These are phyloP conservation scores for Nicotiana noctiflora DNA, from an alignment of 257 asterid species.

Conservation along the genomic window DNA sequence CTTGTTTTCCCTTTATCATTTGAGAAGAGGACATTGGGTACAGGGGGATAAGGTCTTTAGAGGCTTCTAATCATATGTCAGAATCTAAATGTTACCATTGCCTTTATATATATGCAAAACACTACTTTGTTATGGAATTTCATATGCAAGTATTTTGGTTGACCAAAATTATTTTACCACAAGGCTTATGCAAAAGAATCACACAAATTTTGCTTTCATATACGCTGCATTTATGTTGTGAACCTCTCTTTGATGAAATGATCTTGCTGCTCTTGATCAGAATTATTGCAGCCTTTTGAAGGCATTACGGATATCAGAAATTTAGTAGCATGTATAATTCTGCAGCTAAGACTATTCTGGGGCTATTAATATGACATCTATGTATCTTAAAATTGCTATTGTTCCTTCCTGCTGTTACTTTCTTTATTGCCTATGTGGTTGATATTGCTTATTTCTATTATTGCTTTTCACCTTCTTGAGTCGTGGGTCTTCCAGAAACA, in stretches of 20 bases:
- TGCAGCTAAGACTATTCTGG: neutral
- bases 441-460: no score
- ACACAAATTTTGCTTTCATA: conserved; percentile 5
- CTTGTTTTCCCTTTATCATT: neutral
- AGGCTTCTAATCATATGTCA: neutral
- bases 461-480: no score
- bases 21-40: neutral
- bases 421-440: no score
- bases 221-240: no score
- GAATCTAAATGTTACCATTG: neutral
- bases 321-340: neutral
- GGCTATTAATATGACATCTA: neutral
- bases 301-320: neutral
- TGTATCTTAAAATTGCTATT: neutral
- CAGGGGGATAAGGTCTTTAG: neutral
- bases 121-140: neutral
- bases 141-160: neutral
- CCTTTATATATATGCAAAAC: neutral
- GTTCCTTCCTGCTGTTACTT: no score
- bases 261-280: neutral
- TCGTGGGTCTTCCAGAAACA: no score
- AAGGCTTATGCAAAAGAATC: neutral
- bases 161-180: neutral
- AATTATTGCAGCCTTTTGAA: neutral
- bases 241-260: neutral